Conservation (phyloP, 2,329 filamentous ascomycete genomes). For the Pseudocercospora fuligena region DNA sequence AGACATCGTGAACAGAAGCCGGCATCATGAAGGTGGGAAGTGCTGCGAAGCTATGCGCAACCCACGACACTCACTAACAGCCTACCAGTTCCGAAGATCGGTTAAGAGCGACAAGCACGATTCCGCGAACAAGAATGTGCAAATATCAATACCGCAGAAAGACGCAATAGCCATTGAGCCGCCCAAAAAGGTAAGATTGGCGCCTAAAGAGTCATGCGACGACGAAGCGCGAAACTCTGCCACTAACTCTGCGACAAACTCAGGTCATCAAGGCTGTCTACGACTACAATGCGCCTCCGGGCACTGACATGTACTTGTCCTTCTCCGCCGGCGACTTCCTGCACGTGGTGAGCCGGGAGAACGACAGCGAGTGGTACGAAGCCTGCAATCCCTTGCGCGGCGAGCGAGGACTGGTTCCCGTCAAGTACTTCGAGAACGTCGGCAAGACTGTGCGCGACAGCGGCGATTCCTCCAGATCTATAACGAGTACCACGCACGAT, state of each 20-base stretch:
- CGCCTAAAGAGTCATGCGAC: background rate
- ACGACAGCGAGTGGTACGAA: constrained; percentile 97
- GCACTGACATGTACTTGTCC: constrained; percentile 65
- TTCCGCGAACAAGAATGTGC: constrained; percentile 61
- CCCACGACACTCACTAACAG: constrained; percentile 15
- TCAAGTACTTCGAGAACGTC: constrained; percentile 89
- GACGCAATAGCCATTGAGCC: constrained; percentile 86
- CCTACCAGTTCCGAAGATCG: constrained; percentile 70
- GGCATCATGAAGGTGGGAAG: constrained; percentile 29
- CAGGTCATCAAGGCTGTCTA: constrained; percentile 97
- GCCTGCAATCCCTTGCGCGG: constrained; percentile 93
- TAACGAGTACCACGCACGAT: constrained; percentile 72
- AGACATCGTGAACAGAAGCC: constrained; percentile 1
- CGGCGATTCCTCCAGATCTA: constrained; percentile 53
- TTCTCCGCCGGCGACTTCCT: constrained; percentile 98
- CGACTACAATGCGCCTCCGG: constrained; percentile 79
- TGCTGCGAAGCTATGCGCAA: constrained; percentile 11
- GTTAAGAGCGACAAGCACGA: constrained; percentile 87
- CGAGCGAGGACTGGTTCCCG: constrained; percentile 88
- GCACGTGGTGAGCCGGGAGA: constrained; percentile 93
- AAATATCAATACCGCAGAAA: constrained; percentile 80
- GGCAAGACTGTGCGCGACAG: constrained; percentile 93
- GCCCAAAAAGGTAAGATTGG: constrained; percentile 78
- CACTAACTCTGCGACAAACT: constrained; percentile 12
- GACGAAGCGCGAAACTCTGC: constrained; percentile 13